Evolutionary conservation across 495 filamentous ascomycete species (phyloP).

Genomic region (Daldinia loculata): DNA sequence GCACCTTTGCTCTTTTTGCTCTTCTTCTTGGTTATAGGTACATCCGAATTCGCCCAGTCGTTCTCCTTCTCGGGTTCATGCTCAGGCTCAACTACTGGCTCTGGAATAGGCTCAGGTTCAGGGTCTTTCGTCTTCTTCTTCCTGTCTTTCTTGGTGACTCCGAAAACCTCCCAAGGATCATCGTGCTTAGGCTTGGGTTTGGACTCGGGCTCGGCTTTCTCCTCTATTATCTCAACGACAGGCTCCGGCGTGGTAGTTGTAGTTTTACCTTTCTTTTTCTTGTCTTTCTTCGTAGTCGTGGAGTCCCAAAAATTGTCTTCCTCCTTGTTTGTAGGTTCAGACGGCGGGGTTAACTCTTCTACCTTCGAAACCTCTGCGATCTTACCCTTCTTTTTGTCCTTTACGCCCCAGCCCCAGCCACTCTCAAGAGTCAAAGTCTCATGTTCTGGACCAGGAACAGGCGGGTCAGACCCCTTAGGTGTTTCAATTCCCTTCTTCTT

Average conservation of each 20-base stretch:
- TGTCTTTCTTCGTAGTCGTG: background rate
- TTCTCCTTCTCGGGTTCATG: conserved; percentile 33
- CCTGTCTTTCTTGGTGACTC: background rate
- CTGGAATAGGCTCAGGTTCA: conserved; percentile 7
- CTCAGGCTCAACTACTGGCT: conserved; percentile 23
- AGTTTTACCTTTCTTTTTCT: conserved; percentile 2
- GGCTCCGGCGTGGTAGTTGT: background rate
- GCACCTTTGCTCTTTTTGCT: conserved; percentile 30
- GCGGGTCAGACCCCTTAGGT: conserved; percentile 26
- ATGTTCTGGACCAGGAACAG: conserved; percentile 14
- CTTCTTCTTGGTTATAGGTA: conserved; percentile 22
- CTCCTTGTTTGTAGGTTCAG: conserved; percentile 10
- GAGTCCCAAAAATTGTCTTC: background rate
- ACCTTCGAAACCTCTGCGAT: conserved; percentile 10
- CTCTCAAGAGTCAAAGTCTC: conserved; percentile 23
- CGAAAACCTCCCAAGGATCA: conserved; percentile 1
- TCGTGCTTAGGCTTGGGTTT: background rate
- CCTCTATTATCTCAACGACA: background rate
- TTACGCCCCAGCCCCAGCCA: conserved; percentile 26
- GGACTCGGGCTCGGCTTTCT: background rate
- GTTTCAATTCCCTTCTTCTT: conserved; percentile 47
- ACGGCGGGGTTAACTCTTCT: background rate
- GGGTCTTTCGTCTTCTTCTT: conserved; percentile 4
- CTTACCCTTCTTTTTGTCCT: conserved; percentile 36
- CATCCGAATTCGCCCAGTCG: conserved; percentile 9